These are phyloP conservation scores for Melanomma pulvis-pyrius DNA, from an alignment of 495 filamentous ascomycete genomes.

Conservation along the genomic window DNA sequence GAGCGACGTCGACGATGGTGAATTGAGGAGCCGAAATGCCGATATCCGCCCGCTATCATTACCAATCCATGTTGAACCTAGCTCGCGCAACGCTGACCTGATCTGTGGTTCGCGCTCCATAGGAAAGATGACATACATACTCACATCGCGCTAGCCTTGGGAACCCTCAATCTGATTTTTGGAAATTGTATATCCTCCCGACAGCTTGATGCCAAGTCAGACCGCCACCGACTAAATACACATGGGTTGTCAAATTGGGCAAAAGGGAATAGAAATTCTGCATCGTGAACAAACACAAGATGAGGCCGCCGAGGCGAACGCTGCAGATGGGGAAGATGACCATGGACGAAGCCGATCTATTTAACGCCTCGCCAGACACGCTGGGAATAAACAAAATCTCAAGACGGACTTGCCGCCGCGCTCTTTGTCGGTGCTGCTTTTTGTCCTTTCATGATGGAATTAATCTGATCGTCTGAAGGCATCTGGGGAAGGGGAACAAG, in stretches of 20 bases:
- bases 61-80: conserved; percentile 9
- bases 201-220: neutral
- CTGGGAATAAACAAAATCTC: neutral
- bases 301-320: neutral
- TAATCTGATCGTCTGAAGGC: conserved; percentile 22
- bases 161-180: neutral
- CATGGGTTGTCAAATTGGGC: neutral
- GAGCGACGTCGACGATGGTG: neutral
- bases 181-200: neutral
- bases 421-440: conserved; percentile 4
- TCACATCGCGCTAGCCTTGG: neutral
- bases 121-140: neutral
- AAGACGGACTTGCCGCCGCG: conserved; percentile 15
- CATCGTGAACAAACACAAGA: neutral
- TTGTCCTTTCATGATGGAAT: conserved; percentile 3
- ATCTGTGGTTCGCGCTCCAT: neutral
- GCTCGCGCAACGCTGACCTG: no score
- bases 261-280: neutral
- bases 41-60: conserved; percentile 15
- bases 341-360: neutral
- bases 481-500: conserved; percentile 27
- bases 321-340: neutral
- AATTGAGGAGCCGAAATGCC: conserved; percentile 6
- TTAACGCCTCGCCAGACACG: conserved; percentile 9
- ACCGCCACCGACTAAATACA: conserved; percentile 1